A percentile compares a stretch with the other conserved stretches of the same genome.
These are phyloP conservation scores for Xanthoconium stramineum DNA, from an alignment of 768 basidiomycete species.

Conservation along the genomic window DNA sequence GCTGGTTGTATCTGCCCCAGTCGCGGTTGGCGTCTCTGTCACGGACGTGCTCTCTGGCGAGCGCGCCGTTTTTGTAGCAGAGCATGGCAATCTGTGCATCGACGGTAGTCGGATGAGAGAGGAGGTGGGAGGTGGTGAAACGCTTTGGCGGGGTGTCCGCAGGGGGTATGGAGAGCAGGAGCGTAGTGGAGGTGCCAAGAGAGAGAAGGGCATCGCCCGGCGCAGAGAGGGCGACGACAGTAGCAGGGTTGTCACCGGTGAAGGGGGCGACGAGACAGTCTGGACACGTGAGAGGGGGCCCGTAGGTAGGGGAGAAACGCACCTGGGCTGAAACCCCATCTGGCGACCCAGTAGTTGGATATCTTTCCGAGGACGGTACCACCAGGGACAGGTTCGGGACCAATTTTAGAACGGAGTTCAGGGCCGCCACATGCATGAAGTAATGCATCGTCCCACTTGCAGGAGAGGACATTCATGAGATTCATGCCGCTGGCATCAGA, in stretches of 20 bases:
- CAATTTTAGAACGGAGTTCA: conserved; percentile 1
- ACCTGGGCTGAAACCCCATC: conserved; percentile 7
- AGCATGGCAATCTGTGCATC: conserved; percentile 7
- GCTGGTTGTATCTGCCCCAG: conserved; percentile 4
- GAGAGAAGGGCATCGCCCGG: conserved; percentile 6
- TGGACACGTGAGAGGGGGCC: background rate
- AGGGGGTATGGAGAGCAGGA: conserved; percentile 7
- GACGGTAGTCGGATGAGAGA: conserved; percentile 5
- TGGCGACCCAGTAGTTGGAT: conserved; percentile 1
- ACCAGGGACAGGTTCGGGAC: conserved; percentile 2
- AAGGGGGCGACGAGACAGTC: conserved; percentile 8
- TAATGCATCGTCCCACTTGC: background rate
- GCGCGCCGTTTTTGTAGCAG: conserved; percentile 11
- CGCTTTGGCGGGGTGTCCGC: conserved; percentile 3
- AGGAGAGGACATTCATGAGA: conserved; percentile 4
- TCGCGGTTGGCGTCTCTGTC: conserved; percentile 1
- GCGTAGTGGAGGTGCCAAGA: conserved; percentile 6
- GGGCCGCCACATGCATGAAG: conserved; percentile 1
- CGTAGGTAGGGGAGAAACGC: background rate
- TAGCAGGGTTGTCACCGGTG: conserved; percentile 9
- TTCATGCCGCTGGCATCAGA: conserved; percentile 10
- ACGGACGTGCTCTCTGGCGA: conserved; percentile 6
- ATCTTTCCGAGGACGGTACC: conserved; percentile 2
- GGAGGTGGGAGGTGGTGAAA: conserved; percentile 6
- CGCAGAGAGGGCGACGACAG: conserved; percentile 5